A percentile compares a stretch with the other conserved stretches of the same genome.
Conservation (phyloP, 2,329 filamentous ascomycete species). For the Xylaria sp. region DNA sequence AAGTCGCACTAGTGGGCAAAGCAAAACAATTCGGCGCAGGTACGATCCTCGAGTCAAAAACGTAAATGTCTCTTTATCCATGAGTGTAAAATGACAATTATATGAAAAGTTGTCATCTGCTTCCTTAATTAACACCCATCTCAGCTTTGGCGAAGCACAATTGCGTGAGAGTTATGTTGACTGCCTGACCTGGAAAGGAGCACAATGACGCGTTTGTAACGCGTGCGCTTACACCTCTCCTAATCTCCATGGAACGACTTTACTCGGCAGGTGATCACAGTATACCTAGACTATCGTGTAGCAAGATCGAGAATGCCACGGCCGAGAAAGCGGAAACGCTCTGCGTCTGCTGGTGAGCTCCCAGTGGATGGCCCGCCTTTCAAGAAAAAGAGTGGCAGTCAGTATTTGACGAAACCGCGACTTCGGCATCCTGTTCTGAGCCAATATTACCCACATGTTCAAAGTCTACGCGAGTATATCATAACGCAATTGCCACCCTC, state of each 20-base stretch:
- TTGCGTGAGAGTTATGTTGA: neutral
- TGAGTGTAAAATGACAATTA: neutral
- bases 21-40: neutral
- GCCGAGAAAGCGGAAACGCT: conserved; percentile 46
- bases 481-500: conserved; percentile 72
- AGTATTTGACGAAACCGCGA: conserved; percentile 31
- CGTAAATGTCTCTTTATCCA: neutral
- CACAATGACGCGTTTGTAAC: conserved; percentile 20
- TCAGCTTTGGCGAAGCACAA: neutral
- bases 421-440: conserved; percentile 71
- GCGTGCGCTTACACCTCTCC: conserved; percentile 5
- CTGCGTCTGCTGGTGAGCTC: conserved; percentile 25
- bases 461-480: conserved; percentile 77
- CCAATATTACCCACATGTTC: conserved; percentile 73
- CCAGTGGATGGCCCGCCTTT: conserved; percentile 28
- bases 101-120: no score
- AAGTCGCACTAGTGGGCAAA: neutral
- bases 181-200: conserved; percentile 5
- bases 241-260: conserved; percentile 1
- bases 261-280: conserved; percentile 9
- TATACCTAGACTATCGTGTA: conserved; percentile 9
- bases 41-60: neutral
- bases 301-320: conserved; percentile 41
- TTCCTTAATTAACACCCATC: neutral
- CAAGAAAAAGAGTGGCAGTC: conserved; percentile 32